Conservation (phyloP, 108 stramenopile species). For the Nitzschia sp. region DNA sequence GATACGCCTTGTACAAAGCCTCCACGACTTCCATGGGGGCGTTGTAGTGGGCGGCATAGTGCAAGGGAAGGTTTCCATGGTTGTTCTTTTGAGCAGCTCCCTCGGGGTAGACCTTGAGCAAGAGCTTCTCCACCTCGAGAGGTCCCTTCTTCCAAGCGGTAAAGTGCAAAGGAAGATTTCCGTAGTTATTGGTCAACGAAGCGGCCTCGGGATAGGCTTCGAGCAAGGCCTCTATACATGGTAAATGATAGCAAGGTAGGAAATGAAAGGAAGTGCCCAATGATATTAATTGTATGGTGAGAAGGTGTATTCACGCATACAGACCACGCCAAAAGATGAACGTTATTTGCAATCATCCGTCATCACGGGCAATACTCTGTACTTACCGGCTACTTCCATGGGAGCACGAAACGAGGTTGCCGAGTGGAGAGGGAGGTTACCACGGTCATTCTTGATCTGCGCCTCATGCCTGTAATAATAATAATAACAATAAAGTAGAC, state of each 20-base stretch:
- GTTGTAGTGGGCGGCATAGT: slow-evolving; percentile 88
- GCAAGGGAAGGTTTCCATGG: slow-evolving; percentile 82
- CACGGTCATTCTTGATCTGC: slow-evolving; percentile 70
- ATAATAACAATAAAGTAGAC: slow-evolving; percentile 11
- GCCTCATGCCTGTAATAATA: slow-evolving; percentile 59
- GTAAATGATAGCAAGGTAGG: background rate
- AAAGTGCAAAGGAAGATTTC: slow-evolving; percentile 81
- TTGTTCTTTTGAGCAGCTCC: slow-evolving; percentile 88
- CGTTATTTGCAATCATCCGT: background rate
- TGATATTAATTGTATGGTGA: too few species aligned
- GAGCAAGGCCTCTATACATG: slow-evolving; percentile 66
- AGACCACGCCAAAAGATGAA: background rate
- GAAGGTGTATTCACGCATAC: background rate
- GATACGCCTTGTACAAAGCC: slow-evolving; percentile 80
- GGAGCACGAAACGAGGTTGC: slow-evolving; percentile 83
- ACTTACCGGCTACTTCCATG: slow-evolving; percentile 68
- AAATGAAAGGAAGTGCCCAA: background rate
- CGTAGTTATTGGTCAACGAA: slow-evolving; percentile 84
- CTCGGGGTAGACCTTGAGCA: slow-evolving; percentile 80
- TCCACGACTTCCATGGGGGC: slow-evolving; percentile 85
- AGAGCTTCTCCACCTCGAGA: slow-evolving; percentile 73
- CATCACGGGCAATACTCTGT: background rate
- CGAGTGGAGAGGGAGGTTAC: slow-evolving; percentile 84
- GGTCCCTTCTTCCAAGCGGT: slow-evolving; percentile 92
- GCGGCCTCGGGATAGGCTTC: slow-evolving; percentile 89